Conservation (phyloP, 2,329 filamentous ascomycete species). For the Aspergillus novofumigatus region DNA sequence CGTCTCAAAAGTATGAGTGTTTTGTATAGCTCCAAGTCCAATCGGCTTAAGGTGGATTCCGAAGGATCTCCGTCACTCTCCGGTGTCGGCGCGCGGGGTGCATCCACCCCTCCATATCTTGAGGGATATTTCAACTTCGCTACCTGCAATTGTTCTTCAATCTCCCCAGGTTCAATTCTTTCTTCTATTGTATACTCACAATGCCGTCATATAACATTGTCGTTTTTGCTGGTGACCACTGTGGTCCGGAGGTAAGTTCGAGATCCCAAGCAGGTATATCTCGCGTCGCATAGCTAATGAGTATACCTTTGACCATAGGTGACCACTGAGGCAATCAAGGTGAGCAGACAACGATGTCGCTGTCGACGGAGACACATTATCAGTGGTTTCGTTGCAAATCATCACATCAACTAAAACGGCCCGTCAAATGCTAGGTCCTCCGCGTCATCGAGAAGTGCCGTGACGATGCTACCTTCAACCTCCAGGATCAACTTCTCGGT, state of each 20-base stretch:
- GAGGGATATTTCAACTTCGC: neutral
- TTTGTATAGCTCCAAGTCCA: neutral
- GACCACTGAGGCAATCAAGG: constrained; percentile 79
- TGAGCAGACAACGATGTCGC: constrained; percentile 34
- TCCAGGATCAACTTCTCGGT: constrained; percentile 84
- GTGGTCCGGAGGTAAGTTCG: constrained; percentile 72
- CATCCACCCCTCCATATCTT: constrained; percentile 14
- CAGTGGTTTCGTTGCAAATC: too few species aligned
- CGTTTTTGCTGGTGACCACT: constrained; percentile 79
- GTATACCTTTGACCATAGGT: constrained; percentile 51
- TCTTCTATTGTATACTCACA: constrained; percentile 19
- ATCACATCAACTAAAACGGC: neutral
- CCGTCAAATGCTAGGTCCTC: constrained; percentile 57
- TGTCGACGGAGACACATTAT: neutral
- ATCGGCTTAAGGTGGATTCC: neutral
- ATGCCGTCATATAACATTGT: constrained; percentile 75
- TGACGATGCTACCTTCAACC: constrained; percentile 75
- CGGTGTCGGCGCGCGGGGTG: constrained; percentile 27
- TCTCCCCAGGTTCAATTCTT: constrained; percentile 15
- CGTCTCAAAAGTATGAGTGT: neutral
- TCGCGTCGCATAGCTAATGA: constrained; percentile 3
- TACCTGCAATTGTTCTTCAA: constrained; percentile 11
- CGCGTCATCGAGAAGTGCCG: constrained; percentile 70
- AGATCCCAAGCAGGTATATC: neutral
- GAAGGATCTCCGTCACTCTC: constrained; percentile 8